Percentiles rank a stretch among this genome's conserved stretches.
phyloP scores from a whole-genome alignment of 2,329 filamentous ascomycete genomes.

The Sordariomycetes sp. region DNA sequence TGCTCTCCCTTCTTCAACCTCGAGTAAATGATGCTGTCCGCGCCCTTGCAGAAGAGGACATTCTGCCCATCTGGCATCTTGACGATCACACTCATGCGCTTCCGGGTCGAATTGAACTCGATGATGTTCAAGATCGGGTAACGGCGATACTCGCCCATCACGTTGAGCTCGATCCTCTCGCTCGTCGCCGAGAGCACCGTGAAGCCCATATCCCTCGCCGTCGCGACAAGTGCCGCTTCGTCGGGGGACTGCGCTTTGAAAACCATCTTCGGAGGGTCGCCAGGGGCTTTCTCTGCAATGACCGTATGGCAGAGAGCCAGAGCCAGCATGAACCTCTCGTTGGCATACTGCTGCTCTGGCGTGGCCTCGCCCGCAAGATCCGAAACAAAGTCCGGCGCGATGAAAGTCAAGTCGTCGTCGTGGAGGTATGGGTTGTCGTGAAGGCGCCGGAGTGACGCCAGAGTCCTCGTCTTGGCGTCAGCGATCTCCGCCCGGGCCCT shows the following conservation, averaged over 20 bases:
- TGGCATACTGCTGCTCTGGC: constrained; percentile 61
- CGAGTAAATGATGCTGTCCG: constrained; percentile 94
- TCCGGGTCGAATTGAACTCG: constrained; percentile 88
- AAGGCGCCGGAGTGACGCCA: constrained; percentile 59
- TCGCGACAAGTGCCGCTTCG: constrained; percentile 86
- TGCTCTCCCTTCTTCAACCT: constrained; percentile 78
- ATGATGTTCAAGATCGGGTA: constrained; percentile 88
- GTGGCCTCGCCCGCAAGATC: constrained; percentile 72
- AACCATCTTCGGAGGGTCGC: constrained; percentile 79
- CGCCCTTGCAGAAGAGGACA: constrained; percentile 90
- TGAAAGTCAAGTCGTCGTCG: constrained; percentile 81
- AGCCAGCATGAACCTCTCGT: constrained; percentile 85
- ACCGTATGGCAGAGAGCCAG: constrained; percentile 95
- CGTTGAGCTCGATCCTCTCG: constrained; percentile 74
- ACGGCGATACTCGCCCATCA: constrained; percentile 72
- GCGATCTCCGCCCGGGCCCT: constrained; percentile 68
- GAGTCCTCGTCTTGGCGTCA: constrained; percentile 57
- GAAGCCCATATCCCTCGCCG: constrained; percentile 89
- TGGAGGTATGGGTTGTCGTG: constrained; percentile 85
- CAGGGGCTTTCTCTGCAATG: constrained; percentile 77
- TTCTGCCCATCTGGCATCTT: constrained; percentile 87
- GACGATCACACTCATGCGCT: constrained; percentile 95
- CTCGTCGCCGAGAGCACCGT: constrained; percentile 72
- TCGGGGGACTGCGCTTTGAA: constrained; percentile 98
- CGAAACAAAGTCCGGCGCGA: constrained; percentile 77